Conservation (phyloP, 2,329 filamentous ascomycete genomes). For the Pseudocercospora pini-densiflorae region DNA sequence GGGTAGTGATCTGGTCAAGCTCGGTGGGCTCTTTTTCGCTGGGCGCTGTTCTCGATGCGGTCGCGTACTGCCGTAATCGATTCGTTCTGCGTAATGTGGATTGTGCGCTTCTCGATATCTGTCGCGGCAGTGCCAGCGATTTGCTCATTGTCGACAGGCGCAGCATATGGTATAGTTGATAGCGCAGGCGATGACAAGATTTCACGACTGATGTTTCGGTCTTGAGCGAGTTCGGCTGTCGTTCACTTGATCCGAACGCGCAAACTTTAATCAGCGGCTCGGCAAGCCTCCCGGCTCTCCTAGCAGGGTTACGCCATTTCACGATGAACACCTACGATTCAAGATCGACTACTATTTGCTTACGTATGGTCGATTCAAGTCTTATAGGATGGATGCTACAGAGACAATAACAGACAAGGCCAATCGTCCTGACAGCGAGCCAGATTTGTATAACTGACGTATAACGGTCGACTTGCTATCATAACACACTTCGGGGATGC, state of each 20-base stretch:
- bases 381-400: too few relatives aligned
- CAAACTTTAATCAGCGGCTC: not conserved
- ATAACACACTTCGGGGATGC: not conserved
- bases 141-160: conserved; percentile 34
- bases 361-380: not conserved
- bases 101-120: conserved; percentile 30
- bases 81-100: conserved; percentile 18
- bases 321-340: not conserved
- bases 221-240: not conserved
- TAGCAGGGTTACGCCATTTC: too few relatives aligned
- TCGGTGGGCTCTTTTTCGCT: conserved; percentile 74
- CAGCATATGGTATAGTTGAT: not conserved
- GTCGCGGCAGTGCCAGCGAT: conserved; percentile 36
- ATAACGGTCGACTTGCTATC: not conserved
- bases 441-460: not conserved
- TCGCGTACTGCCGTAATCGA: conserved; percentile 34
- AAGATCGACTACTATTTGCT: not conserved
- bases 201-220: too few relatives aligned
- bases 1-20: conserved; percentile 82
- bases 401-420: too few relatives aligned
- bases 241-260: not conserved
- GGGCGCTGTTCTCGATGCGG: conserved; percentile 28
- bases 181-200: not conserved
- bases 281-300: not conserved
- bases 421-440: not conserved